phyloP scores from a whole-genome alignment of 2,329 filamentous ascomycete genomes.

The Paecilomyces formosus region DNA sequence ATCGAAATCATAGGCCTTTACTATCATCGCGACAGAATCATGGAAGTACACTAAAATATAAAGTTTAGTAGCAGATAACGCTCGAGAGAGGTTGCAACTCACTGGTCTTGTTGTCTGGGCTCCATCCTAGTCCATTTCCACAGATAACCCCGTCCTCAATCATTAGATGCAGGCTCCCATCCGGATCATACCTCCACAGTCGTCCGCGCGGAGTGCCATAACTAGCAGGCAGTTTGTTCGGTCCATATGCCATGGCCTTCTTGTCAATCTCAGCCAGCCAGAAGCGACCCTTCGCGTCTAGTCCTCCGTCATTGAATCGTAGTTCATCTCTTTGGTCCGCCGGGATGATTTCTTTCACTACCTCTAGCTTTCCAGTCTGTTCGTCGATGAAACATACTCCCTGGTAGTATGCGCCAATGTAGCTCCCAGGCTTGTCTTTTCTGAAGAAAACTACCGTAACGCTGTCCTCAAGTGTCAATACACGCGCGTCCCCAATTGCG shows the following conservation, averaged over 20 bases:
- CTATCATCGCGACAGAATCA: slow-evolving; percentile 24
- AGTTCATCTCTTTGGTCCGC: slow-evolving; percentile 17
- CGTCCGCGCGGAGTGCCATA: slow-evolving; percentile 20
- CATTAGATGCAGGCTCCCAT: slow-evolving; percentile 24
- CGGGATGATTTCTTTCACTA: slow-evolving; percentile 30
- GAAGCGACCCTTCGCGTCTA: slow-evolving; percentile 26
- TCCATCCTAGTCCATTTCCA: slow-evolving; percentile 31
- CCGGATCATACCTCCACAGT: slow-evolving; percentile 17
- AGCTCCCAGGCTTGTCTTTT: slow-evolving; percentile 23
- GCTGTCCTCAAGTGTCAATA: slow-evolving; percentile 25
- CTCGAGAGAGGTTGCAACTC: slow-evolving; percentile 1
- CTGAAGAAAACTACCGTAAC: slow-evolving; percentile 30
- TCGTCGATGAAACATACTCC: slow-evolving; percentile 32
- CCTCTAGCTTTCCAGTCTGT: slow-evolving; percentile 25
- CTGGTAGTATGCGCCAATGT: slow-evolving; percentile 33
- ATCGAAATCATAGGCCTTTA: slow-evolving; percentile 27
- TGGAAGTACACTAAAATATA: slow-evolving; percentile 24
- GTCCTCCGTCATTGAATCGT: slow-evolving; percentile 30
- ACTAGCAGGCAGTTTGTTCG: slow-evolving; percentile 19
- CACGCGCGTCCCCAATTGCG: slow-evolving; percentile 16
- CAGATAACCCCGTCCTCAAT: slow-evolving; percentile 23
- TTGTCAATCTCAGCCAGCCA: slow-evolving; percentile 32
- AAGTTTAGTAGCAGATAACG: not conserved
- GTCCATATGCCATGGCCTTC: slow-evolving; percentile 23
- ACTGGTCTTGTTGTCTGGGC: slow-evolving; percentile 30